Evolutionary conservation across 306 rosid genomes (phyloP).

Genomic region (Trifolium subterraneum): DNA sequence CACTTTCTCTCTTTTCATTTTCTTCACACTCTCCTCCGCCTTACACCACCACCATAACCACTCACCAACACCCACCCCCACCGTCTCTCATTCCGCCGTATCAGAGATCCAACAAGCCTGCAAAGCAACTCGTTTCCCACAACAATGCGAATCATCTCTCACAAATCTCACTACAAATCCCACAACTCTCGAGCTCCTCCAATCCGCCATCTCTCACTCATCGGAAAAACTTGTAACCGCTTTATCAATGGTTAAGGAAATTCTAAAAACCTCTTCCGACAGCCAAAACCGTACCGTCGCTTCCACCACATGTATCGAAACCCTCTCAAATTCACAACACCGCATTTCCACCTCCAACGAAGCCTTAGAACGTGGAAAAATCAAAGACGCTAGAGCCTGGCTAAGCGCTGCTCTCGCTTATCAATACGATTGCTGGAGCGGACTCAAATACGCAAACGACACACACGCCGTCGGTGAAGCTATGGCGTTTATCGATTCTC

Average conservation of each 20-base stretch:
- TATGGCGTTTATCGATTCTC: constrained; percentile 61
- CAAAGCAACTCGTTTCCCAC: constrained; percentile 77
- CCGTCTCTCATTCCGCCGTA: background rate
- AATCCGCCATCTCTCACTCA: constrained; percentile 55
- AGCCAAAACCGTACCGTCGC: constrained; percentile 71
- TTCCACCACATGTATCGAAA: constrained; percentile 62
- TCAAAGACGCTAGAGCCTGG: constrained; percentile 75
- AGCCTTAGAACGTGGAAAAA: constrained; percentile 50
- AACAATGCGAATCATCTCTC: constrained; percentile 57
- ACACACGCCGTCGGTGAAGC: constrained; percentile 57
- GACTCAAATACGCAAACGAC: constrained; percentile 83
- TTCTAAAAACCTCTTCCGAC: constrained; percentile 51
- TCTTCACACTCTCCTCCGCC: constrained; percentile 59
- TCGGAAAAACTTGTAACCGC: constrained; percentile 59
- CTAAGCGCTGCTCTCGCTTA: constrained; percentile 66
- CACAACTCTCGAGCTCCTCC: constrained; percentile 51
- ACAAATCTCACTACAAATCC: constrained; percentile 48
- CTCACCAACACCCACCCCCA: background rate
- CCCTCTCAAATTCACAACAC: constrained; percentile 52
- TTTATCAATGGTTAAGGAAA: constrained; percentile 53
- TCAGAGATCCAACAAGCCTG: constrained; percentile 59
- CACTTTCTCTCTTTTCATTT: constrained; percentile 51
- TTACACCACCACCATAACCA: constrained; percentile 24
- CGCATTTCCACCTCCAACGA: constrained; percentile 58
- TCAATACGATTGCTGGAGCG: constrained; percentile 86